Conservation (phyloP, 2,329 filamentous ascomycete genomes). For the Coniochaeta prunicola region DNA sequence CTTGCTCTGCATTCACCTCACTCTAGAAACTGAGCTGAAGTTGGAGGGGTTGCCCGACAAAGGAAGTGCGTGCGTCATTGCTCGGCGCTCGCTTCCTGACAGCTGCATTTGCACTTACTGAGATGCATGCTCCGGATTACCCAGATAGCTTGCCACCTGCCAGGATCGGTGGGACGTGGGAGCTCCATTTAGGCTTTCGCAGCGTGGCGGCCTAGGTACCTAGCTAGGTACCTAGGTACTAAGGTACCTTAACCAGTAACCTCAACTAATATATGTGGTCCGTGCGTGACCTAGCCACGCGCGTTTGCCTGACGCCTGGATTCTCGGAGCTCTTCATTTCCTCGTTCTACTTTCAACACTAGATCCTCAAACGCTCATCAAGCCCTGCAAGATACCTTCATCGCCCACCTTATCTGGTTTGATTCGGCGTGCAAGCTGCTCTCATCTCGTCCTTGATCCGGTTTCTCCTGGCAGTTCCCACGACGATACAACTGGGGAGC, state of each 20-base stretch:
- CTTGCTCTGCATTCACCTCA: no score
- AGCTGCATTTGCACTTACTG: no score
- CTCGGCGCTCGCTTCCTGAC: no score
- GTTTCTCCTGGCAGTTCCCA: background rate
- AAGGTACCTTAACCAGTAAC: background rate
- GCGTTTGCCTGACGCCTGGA: background rate
- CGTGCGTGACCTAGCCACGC: background rate
- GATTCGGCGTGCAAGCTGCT: background rate
- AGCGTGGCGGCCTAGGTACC: no score
- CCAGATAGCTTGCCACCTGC: no score
- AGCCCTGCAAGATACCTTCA: background rate
- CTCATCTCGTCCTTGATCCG: background rate
- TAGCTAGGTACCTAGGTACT: background rate
- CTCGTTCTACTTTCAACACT: no score
- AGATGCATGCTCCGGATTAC: no score
- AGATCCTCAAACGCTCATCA: background rate
- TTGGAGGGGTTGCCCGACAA: background rate
- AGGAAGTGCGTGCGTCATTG: background rate
- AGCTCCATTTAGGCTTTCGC: no score
- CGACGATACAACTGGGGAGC: background rate
- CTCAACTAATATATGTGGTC: background rate
- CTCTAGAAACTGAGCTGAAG: no score
- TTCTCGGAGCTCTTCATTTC: background rate
- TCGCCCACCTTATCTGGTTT: background rate
- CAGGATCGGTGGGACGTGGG: no score